These are phyloP conservation scores for Ogataea angusta DNA, from an alignment of 805 yeast species.

Conservation along the genomic window DNA sequence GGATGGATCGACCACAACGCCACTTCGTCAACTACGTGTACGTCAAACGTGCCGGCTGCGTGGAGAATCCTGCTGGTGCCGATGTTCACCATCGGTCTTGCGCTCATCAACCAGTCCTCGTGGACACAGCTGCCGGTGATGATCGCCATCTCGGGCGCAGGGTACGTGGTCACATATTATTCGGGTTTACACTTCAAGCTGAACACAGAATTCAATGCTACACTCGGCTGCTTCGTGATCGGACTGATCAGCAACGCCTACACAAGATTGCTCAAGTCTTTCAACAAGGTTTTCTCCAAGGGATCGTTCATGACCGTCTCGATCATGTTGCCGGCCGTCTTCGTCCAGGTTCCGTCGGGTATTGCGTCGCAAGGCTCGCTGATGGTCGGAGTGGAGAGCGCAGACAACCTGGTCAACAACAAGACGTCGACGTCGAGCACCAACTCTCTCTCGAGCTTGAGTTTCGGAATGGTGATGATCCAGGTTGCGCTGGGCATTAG, in stretches of 20 bases:
- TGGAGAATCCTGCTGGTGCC: slow-evolving; percentile 78
- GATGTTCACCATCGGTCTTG: slow-evolving; percentile 52
- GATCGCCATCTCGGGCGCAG: slow-evolving; percentile 72
- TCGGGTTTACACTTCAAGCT: slow-evolving; percentile 65
- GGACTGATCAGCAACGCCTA: slow-evolving; percentile 87
- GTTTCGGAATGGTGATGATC: slow-evolving; percentile 84
- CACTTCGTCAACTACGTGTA: slow-evolving; percentile 59
- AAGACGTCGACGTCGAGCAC: slow-evolving; percentile 8
- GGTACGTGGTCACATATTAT: slow-evolving; percentile 80
- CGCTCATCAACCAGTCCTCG: slow-evolving; percentile 81
- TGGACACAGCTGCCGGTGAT: slow-evolving; percentile 81
- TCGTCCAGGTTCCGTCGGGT: slow-evolving; percentile 94
- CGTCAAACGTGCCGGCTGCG: slow-evolving; percentile 50
- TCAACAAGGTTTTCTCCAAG: slow-evolving; percentile 23
- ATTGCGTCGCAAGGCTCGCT: slow-evolving; percentile 87
- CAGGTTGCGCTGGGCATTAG: slow-evolving; percentile 92
- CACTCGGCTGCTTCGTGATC: slow-evolving; percentile 86
- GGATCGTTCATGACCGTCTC: slow-evolving; percentile 69
- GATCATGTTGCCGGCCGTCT: slow-evolving; percentile 93
- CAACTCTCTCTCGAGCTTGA: slow-evolving; percentile 29
- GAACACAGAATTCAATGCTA: slow-evolving; percentile 76
- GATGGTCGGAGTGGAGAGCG: slow-evolving; percentile 73
- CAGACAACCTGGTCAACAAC: slow-evolving; percentile 55
- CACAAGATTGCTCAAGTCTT: slow-evolving; percentile 79
- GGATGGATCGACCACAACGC: slow-evolving; percentile 92